Base-by-base conservation (phyloP, 495 filamentous ascomycete genomes). In the Haplographium delicatum region DNA sequence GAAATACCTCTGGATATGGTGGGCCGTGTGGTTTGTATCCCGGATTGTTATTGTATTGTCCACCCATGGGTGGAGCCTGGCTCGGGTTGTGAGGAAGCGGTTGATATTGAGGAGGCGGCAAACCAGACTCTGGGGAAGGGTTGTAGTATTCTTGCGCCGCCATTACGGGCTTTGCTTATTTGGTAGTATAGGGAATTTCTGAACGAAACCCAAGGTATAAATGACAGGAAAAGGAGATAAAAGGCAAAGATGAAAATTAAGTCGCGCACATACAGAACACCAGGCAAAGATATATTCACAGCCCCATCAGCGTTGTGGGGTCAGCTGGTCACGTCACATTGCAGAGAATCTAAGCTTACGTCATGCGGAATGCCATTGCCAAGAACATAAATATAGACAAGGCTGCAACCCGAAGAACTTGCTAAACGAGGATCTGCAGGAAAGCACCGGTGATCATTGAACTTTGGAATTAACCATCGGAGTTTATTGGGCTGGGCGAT, bases 81-180 rank as follows among this genome's bases (percentile, higher is more conserved):
- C 13, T 13, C 24, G 3, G 30, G 27, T n/a, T 15, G 5, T 1
- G 40, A 24, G 18, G 39, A 26, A 4, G 39, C 25, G 26, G 26
- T 35, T 22, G 34, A 41, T 50, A 31, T 41, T 39, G 34, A 2
- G 23, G 37, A 10, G 37, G 13, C 11, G 35, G 47, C 13, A 7
- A 3, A n/a, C n/a, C n/a, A n/a, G n/a, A n/a, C n/a, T n/a, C n/a
- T n/a, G n/a, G n/a, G 20, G 7, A 28, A 0, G 27, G 20, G 31
- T 37, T 30, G 51, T 54, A 54, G 44, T 54, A 54, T 43, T 54
- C 51, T 7, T 54, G 34, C 16, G 51, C 51, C 18, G 51, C 44
- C 51, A 54, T 54, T n/a, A n/a, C n/a, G n/a, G n/a, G n/a, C n/a
- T 2, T 51, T 44, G 39, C 2, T 39, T 38, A 5, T 31, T 31